phyloP scores from a whole-genome alignment of 352 stramenopile species.

The Plasmopara muralis region DNA sequence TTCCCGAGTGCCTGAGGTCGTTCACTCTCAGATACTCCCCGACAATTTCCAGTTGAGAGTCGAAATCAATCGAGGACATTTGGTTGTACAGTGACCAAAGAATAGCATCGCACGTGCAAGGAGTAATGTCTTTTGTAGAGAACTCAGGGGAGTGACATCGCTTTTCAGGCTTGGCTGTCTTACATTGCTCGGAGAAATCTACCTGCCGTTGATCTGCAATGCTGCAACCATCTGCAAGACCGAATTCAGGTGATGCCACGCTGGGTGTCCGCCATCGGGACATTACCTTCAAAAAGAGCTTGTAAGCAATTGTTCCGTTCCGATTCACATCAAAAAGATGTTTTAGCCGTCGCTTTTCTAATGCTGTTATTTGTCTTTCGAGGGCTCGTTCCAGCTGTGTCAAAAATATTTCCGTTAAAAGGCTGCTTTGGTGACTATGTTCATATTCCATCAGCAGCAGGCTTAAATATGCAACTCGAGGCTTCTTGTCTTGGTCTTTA shows the following conservation, averaged over 20 bases:
- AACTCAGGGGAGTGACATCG: constrained; percentile 2
- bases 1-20: constrained; percentile 22
- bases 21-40: constrained; percentile 45
- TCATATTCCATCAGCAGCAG: constrained; percentile 37
- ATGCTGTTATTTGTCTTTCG: constrained; percentile 16
- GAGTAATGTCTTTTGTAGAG: constrained; percentile 1
- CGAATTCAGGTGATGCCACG: neutral
- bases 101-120: constrained; percentile 24
- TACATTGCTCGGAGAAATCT: constrained; percentile 2
- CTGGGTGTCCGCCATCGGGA: constrained; percentile 37
- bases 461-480: constrained; percentile 46
- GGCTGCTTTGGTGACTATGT: constrained; percentile 14
- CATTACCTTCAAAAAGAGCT: constrained; percentile 68
- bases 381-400: constrained; percentile 30
- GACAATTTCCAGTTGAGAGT: constrained; percentile 55
- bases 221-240: constrained; percentile 2
- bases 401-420: constrained; percentile 27
- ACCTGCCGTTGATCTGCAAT: constrained; percentile 1
- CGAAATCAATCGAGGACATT: constrained; percentile 62
- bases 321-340: constrained; percentile 70
- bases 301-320: constrained; percentile 52
- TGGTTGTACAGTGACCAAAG: constrained; percentile 53
- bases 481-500: constrained; percentile 13
- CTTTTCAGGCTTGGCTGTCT: constrained; percentile 3
- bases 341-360: constrained; percentile 36